Evolutionary conservation across 495 filamentous ascomycete genomes (phyloP), one percentile per base, ranked within the genome.

Genomic region (Pyrenopolyporus hunteri): DNA sequence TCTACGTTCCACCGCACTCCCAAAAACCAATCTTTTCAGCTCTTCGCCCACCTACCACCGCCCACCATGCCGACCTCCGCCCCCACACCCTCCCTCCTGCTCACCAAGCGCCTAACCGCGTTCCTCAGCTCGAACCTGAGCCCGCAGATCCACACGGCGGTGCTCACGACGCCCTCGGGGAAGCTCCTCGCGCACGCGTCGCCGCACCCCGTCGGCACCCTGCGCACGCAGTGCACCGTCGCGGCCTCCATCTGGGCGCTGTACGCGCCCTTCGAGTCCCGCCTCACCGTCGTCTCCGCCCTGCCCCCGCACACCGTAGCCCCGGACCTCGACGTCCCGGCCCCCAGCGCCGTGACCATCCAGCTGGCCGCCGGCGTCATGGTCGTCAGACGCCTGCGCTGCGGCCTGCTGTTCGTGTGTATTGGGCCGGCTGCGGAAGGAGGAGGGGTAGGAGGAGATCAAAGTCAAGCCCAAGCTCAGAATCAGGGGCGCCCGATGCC

Each of bases 341-440:
- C 57, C 64, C 65, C 70, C 7, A 68, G 32, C 53, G 66, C 65
- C 2, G 74, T 84, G 9, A 80, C 78, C 1, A 74, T 83, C 11
- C 81, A 83, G 63, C 73, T 83, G 26, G 52, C 63, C 5, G 69
- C 68, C 48, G 77, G 74, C 14, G 71, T 80, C 6, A 76, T 84
- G 49, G 69, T 79, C 26, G 78, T 84, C 33, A 70, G 81, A 2
- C 66, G 67, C 0, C 69, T 84, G 43, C 59, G 63, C 4, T 81
- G 80, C 69, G 80, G 79, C 10, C 72, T 84, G 55, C 59, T 84
- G 31, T 82, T 83, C 57, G 74, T 84, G 40, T 81, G 78, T 60
- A 72, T 82, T 40, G 80, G 81, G n/a, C 76, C 77, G n/a, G 49
- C 58, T 2, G 44, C 52, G 8, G 33, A 16, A 0, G 65, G 45